phyloP scores from a whole-genome alignment of 2,329 filamentous ascomycete genomes.

The Diplodia sapinea region DNA sequence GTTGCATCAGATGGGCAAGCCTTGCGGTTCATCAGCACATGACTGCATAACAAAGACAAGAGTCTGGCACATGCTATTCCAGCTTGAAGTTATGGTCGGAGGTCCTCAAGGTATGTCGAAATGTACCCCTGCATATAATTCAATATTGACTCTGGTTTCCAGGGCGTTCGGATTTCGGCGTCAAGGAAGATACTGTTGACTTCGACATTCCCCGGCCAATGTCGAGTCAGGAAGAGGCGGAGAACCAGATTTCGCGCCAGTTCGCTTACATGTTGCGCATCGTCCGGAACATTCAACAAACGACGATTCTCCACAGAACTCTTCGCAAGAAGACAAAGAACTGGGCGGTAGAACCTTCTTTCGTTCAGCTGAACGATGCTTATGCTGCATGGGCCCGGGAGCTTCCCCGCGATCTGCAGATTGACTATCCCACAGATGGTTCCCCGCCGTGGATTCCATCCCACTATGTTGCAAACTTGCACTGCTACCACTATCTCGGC shows the following conservation, averaged over 20 bases:
- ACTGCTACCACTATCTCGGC: slow-evolving; percentile 85
- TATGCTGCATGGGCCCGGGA: slow-evolving; percentile 77
- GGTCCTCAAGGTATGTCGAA: slow-evolving; percentile 77
- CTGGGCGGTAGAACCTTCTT: slow-evolving; percentile 85
- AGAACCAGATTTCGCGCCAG: slow-evolving; percentile 79
- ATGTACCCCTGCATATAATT: not conserved
- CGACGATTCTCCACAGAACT: slow-evolving; percentile 75
- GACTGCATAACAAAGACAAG: slow-evolving; percentile 86
- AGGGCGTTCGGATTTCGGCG: slow-evolving; percentile 77
- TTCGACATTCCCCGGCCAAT: slow-evolving; percentile 69
- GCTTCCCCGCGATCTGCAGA: slow-evolving; percentile 76
- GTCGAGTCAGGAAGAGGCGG: slow-evolving; percentile 72
- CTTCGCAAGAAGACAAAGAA: slow-evolving; percentile 78
- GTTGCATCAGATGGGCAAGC: slow-evolving; percentile 72
- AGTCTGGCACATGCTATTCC: slow-evolving; percentile 87
- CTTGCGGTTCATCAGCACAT: slow-evolving; percentile 70
- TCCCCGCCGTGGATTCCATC: slow-evolving; percentile 84
- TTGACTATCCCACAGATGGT: slow-evolving; percentile 78
- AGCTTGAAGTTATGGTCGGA: slow-evolving; percentile 90
- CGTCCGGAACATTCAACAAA: slow-evolving; percentile 76
- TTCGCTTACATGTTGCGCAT: slow-evolving; percentile 81
- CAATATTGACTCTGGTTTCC: slow-evolving; percentile 28
- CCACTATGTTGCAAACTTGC: slow-evolving; percentile 86
- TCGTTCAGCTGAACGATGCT: slow-evolving; percentile 78
- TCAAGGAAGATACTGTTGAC: slow-evolving; percentile 77